Conservation (phyloP, 1,284 basidiomycete species). For the Lentinula novae-zelandiae region DNA sequence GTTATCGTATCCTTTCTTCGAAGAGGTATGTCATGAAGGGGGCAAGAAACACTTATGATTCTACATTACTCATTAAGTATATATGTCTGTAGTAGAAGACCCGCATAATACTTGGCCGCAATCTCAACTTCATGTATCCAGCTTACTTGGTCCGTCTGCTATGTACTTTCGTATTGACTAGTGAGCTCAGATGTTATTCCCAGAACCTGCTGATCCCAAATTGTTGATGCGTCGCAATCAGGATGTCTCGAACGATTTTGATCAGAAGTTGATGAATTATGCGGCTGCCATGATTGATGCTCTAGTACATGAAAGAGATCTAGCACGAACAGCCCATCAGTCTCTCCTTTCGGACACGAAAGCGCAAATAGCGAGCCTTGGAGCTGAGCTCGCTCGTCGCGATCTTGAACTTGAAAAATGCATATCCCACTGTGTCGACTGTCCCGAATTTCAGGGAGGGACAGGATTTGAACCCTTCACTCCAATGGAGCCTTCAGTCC, state of each 20-base stretch:
- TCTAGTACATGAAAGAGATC: slow-evolving; percentile 39
- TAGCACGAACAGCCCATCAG: slow-evolving; percentile 41
- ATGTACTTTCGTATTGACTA: not conserved
- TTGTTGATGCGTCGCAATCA: slow-evolving; percentile 14
- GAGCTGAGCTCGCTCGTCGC: slow-evolving; percentile 51
- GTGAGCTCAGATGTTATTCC: not conserved
- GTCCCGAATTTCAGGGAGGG: not conserved
- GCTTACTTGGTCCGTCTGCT: slow-evolving; percentile 37
- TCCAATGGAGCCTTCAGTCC: not conserved
- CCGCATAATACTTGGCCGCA: slow-evolving; percentile 49
- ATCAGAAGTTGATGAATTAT: slow-evolving; percentile 29
- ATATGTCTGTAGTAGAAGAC: slow-evolving; percentile 41
- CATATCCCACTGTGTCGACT: slow-evolving; percentile 19
- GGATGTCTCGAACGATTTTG: not conserved
- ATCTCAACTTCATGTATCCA: slow-evolving; percentile 41
- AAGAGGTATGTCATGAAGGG: slow-evolving; percentile 43
- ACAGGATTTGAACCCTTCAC: not conserved
- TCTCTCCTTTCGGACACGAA: slow-evolving; percentile 37
- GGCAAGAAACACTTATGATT: not conserved
- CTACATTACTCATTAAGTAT: slow-evolving; percentile 8
- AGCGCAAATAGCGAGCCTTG: slow-evolving; percentile 39
- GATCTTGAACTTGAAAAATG: slow-evolving; percentile 49
- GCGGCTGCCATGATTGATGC: slow-evolving; percentile 39
- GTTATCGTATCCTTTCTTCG: slow-evolving; percentile 50
- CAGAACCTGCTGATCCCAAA: slow-evolving; percentile 7